Base-by-base conservation (phyloP, 495 filamentous ascomycete species). In the Penicillium subrubescens region DNA sequence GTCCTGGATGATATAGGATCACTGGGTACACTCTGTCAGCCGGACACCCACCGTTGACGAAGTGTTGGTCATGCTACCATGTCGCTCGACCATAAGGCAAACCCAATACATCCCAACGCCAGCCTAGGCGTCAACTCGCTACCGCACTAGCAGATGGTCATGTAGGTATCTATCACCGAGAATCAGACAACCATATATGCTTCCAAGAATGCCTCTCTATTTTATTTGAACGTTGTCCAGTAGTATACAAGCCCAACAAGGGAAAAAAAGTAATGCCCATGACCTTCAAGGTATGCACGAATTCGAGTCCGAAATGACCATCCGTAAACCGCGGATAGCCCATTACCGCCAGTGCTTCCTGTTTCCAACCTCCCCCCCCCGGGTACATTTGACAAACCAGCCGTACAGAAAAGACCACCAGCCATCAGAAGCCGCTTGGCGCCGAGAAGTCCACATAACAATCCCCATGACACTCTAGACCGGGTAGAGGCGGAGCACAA, bases 221-320 rank as follows among this genome's bases (percentile, higher is more conserved):
- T 43, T 39, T 59, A 21, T 56, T 60, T 61, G 61, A 35, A 62
- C 57, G 46, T 61, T 53, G 15, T 21, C 41, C 41, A 41, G 14
- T 64, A 67, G 61, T 61, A 65, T 65, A 64, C 62, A 64, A 59
- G 37, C 19, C 35, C 57, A 53, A 41, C 33, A 46, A n/a, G n/a
- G n/a, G 15, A 41, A 21, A 21, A 59, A 48, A 25, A 8, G 12
- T 31, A 67, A 67, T 61, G 61, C 65, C 65, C 19, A 51, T 55
- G 43, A 31, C 44, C 25, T 39, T 48, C 27, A 31, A 60, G 41
- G 41, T 51, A 62, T 64, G 56, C 50, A 57, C 59, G 17, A 53
- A 39, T 14, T 21, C n/a, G 53, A 57, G 7, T 15, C 10, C 39
- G 25, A 51, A 17, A 27, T 29, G 2, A 21, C 25, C 48, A 29